Percentiles rank a stretch among this genome's conserved stretches.
These are phyloP conservation scores for Pichia thaimueangensis DNA, from an alignment of 805 yeast species.

Conservation along the genomic window DNA sequence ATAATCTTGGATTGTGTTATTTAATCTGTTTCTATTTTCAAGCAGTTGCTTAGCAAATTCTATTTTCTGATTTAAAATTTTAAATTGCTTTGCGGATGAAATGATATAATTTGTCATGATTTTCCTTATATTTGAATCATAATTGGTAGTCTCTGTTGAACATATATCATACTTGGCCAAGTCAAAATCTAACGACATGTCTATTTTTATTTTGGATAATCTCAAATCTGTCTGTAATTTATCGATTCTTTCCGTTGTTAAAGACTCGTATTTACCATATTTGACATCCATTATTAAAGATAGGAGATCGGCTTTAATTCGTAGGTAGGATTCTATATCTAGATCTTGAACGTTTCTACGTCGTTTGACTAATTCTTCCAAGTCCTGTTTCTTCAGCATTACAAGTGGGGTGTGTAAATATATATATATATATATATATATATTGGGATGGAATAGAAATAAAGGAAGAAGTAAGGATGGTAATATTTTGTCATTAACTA, in stretches of 20 bases:
- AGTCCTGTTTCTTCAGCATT: constrained; percentile 5
- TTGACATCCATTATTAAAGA: constrained; percentile 14
- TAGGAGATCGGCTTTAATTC: constrained; percentile 19
- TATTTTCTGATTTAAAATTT: constrained; percentile 16
- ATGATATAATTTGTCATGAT: constrained; percentile 19
- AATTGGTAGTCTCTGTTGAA: constrained; percentile 12
- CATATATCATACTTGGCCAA: constrained; percentile 14
- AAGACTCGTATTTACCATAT: constrained; percentile 14
- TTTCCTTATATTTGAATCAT: constrained; percentile 19
- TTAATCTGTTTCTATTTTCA: constrained; percentile 21
- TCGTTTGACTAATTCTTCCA: constrained; percentile 22
- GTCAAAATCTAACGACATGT: constrained; percentile 19
- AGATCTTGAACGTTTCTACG: constrained; percentile 27
- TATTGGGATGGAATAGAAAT: too few species aligned
- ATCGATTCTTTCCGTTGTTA: constrained; percentile 15
- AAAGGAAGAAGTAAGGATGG: too few species aligned
- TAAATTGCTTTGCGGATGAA: constrained; percentile 18
- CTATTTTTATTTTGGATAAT: constrained; percentile 15
- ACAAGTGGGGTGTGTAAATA: background rate
- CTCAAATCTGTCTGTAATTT: constrained; percentile 17
- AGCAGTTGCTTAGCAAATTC: constrained; percentile 21
- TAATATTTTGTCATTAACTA: too few species aligned
- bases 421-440: background rate
- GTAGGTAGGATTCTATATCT: constrained; percentile 24
- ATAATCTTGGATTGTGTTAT: constrained; percentile 21